Evolutionary conservation across 2,329 filamentous ascomycete species (phyloP).

Genomic region (Ascochyta koolunga): DNA sequence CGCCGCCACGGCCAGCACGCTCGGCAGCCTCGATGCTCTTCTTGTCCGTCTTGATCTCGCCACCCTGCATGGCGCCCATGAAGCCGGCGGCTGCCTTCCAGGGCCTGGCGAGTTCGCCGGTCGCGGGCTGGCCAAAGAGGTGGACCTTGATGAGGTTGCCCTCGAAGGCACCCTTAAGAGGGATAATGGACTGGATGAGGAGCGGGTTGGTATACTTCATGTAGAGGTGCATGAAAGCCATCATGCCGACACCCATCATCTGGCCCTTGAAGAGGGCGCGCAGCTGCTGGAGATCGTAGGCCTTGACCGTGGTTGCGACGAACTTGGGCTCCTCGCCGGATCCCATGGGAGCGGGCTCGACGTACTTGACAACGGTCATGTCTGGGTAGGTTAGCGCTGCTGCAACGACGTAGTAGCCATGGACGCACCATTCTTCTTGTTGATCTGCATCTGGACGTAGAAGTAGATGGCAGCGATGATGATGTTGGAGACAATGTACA

Average conservation of each 20-base stretch:
- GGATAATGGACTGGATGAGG: constrained; percentile 97
- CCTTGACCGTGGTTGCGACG: constrained; percentile 93
- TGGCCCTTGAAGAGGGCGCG: constrained; percentile 85
- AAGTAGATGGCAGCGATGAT: constrained; percentile 85
- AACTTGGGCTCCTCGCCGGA: constrained; percentile 94
- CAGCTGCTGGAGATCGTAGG: constrained; percentile 89
- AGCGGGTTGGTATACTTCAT: constrained; percentile 99
- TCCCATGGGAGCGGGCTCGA: constrained; percentile 93
- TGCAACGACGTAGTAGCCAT: neutral
- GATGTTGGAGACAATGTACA: constrained; percentile 75
- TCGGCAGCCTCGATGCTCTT: constrained; percentile 62
- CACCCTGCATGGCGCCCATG: constrained; percentile 76
- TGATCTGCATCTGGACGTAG: constrained; percentile 83
- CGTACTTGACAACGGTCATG: constrained; percentile 96
- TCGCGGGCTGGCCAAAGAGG: constrained; percentile 82
- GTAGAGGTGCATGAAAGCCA: constrained; percentile 98
- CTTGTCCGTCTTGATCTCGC: constrained; percentile 81
- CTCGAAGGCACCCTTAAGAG: constrained; percentile 94
- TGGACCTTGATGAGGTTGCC: constrained; percentile 96
- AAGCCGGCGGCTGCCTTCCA: constrained; percentile 88
- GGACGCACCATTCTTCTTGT: constrained; percentile 91
- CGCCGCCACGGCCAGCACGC: constrained; percentile 57
- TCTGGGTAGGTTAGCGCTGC: constrained; percentile 62
- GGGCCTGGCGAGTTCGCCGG: constrained; percentile 89
- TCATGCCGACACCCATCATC: constrained; percentile 96